Conservation (phyloP, 768 basidiomycete genomes). For the Pseudohyphozyma bogoriensis region DNA sequence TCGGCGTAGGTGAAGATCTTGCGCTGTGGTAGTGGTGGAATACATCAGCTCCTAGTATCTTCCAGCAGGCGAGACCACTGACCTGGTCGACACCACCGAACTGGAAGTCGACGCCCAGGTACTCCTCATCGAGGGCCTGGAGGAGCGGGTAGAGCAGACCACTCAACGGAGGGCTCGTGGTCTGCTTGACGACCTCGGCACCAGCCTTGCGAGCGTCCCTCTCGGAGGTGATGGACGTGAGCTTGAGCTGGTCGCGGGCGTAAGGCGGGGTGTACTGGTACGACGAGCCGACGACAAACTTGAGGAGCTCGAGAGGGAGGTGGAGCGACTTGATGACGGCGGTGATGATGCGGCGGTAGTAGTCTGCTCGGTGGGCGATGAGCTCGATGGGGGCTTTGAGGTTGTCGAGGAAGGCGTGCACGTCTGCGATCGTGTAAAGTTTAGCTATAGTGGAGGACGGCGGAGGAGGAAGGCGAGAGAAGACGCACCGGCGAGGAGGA, state of each 20-base stretch:
- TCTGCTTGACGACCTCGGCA: constrained; percentile 97
- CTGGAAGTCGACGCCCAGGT: constrained; percentile 90
- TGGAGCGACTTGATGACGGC: constrained; percentile 80
- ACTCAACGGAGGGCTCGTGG: constrained; percentile 60
- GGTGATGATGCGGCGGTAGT: constrained; percentile 73
- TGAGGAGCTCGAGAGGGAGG: constrained; percentile 73
- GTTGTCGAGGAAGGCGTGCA: constrained; percentile 96
- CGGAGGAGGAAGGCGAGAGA: background rate
- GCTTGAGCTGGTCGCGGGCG: constrained; percentile 83
- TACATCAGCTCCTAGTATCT: background rate
- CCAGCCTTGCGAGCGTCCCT: constrained; percentile 98
- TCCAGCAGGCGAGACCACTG: constrained; percentile 15
- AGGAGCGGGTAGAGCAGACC: constrained; percentile 91
- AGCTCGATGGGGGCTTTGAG: constrained; percentile 90
- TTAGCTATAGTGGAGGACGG: background rate
- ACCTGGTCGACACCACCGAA: constrained; percentile 98
- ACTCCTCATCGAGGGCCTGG: constrained; percentile 95
- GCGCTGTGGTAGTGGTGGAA: constrained; percentile 47
- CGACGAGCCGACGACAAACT: constrained; percentile 77
- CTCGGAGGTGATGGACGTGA: constrained; percentile 82
- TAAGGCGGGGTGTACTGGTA: constrained; percentile 88
- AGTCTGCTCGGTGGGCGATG: constrained; percentile 73
- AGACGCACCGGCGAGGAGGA: constrained; percentile 62
- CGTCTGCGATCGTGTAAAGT: constrained; percentile 45
- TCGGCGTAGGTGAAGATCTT: constrained; percentile 99